Evolutionary conservation across 257 asterid genomes (phyloP).

Genomic region (Penstemon davidsonii): DNA sequence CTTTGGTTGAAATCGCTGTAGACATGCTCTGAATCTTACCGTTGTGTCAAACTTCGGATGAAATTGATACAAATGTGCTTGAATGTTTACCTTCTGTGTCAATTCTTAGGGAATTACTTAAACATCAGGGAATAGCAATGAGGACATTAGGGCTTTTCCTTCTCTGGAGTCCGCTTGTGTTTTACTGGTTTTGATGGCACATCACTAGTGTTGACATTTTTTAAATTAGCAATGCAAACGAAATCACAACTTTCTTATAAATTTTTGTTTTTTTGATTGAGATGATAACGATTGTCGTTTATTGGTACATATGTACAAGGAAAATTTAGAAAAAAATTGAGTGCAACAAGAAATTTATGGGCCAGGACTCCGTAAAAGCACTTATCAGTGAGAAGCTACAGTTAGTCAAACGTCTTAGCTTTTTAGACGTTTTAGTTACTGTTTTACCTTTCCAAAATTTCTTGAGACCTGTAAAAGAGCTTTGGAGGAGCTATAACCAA

Average conservation of each 20-base stretch:
- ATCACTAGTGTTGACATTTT: not conserved
- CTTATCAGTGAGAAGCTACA: not conserved
- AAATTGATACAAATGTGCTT: not conserved
- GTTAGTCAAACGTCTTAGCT: conserved; percentile 1
- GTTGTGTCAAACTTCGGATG: too few species aligned
- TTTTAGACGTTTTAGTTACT: not conserved
- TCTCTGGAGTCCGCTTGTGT: not conserved
- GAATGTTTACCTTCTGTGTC: not conserved
- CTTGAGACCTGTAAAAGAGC: not conserved
- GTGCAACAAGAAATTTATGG: not conserved
- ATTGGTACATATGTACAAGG: not conserved
- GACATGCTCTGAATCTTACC: too few species aligned
- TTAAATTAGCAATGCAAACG: not conserved
- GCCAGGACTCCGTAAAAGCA: not conserved
- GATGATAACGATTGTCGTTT: not conserved
- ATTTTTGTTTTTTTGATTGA: not conserved
- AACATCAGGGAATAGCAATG: not conserved
- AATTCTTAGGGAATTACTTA: not conserved
- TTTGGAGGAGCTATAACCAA: not conserved
- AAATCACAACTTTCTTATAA: too few species aligned
- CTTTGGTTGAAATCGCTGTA: conserved; percentile 2
- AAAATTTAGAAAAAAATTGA: not conserved
- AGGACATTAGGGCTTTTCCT: not conserved
- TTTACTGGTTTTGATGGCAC: conserved; percentile 6
- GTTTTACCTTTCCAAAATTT: not conserved